Evolutionary conservation across 2,329 filamentous ascomycete species (phyloP), one percentile per base, ranked within the genome.

Genomic region (Trichoderma sp.): DNA sequence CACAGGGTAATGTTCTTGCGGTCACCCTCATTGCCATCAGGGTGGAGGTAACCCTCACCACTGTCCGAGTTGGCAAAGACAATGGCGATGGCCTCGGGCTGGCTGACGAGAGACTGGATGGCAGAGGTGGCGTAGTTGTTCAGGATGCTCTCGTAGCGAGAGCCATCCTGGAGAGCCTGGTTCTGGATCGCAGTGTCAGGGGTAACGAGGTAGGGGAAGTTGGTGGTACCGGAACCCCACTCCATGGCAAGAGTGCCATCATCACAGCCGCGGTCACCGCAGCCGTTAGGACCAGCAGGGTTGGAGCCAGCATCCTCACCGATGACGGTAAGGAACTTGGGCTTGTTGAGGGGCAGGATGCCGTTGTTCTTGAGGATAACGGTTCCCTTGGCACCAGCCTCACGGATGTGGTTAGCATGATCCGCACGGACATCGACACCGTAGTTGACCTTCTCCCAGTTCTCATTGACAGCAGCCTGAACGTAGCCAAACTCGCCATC

Each of bases 1-100:
- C 96, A 98, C 0, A 98, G 87, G 0, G 95, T 98, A 50, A 99
- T 88, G 85, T 99, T 98, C 81, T 95, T 95, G 71, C 97, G 93
- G 83, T 98, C 96, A 75, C 97, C 97, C 76, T 89, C 87, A 82
- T 98, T 98, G 72, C 91, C 93, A 77, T 95, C 96, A 1, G 97
- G 90, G 33, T 85, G 89, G 81, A 98, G 95, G 85, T 91, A 98
- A 6, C 94, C 95, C 85, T 98, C 97, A 71, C 96, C 96, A 4
- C 93, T 90, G 82, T 95, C 89, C 16, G 95, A 92, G 79, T 98
- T 98, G 81, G 94, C 95, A 80, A 98, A 98, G 12, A 98, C 95
- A 59, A 99, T 89, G 78, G 95, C 87, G 0, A 92, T 91, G 16
- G 91, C 91, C 75, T 91, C 86, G n/a, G 89, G 87, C 79, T 93